Evolutionary conservation across 805 yeast genomes (phyloP), one percentile per base, ranked within the genome.

Genomic region (Myxozyma neglecta): DNA sequence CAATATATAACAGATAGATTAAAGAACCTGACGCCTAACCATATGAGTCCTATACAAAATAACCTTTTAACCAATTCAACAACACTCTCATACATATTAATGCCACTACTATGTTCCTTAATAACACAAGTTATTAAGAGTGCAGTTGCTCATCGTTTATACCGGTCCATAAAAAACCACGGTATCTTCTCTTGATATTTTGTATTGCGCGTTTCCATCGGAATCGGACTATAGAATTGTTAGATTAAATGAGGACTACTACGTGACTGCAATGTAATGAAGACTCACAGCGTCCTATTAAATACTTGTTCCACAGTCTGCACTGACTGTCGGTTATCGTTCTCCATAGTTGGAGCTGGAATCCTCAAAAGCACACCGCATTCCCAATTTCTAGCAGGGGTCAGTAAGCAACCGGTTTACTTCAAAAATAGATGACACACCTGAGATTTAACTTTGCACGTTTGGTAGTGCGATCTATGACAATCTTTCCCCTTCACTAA

Each of bases 291-390:
- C 16, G 35, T 39, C 6, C 46, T 45, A 6, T 34, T 36, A 54
- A 63, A 63, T 16, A 36, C 50, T 6, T 48, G 46, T 36, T 56
- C 59, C 4, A 57, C 42, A 35, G 51, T 57, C 14, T 13, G 24
- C 29, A 20, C 2, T 10, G 39, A 13, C n/a, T 29, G 46, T 24
- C 20, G 39, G 9, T n/a, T 24, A 6, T 20, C 56, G 42, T 16
- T 3, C 24, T 42, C 46, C 16, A n/a, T 16, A 50, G 10, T 20
- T 18, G 42, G 13, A 34, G 37, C 20, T 29, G 61, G 62, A 36
- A 61, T 45, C 18, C 60, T 56, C 9, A 64, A 16, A 16, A 63
- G 45, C 5, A 64, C 67, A 6, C 68, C 68, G 18, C 68, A 64
- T 34, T 64, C 68, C 68, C 68, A 64, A 52, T 64, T 64, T 34